Evolutionary conservation across 805 yeast species (phyloP), one percentile per base, ranked within the genome.

Genomic region (Metschnikowia colocasiae): DNA sequence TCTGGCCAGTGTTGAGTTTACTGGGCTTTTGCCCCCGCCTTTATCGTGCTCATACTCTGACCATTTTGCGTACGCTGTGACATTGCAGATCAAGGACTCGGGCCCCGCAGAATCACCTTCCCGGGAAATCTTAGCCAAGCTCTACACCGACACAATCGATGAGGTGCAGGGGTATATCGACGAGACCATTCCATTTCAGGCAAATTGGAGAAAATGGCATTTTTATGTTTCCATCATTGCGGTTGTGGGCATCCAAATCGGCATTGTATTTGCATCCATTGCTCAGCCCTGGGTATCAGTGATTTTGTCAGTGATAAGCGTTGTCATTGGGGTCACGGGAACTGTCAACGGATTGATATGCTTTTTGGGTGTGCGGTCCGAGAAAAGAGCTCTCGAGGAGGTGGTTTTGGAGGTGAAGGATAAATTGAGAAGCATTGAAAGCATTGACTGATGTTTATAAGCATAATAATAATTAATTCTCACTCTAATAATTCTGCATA

Each of bases 11-110:
- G 97, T 90, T 1, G 75, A 74, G 25, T 91, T 94, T 59, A 82
- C 89, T 1, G 96, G 87, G 39, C 59, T 63, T 19, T 67, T 87
- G 7, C 84, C 86, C 0, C 74, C 69, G 1, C 72, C 87, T 1
- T 54, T 47, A 12, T 48, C 60, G 30, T 69, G 95, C 23, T 85
- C 95, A 3, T 83, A 79, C 52, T 88, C 97, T 0, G 99, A 94
- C 61, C 99, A 94, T 69, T 94, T 94, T 73, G 99, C 92, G 0
- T 87, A 85, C 57, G 54, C 59, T 42, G 66, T 67, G n/a, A 65
- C 67, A 46, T 51, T 71, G 5, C 32, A 40, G 18, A 43, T 71
- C 27, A 39, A 41, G 26, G 51, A 51, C 18, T 39, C 31, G 10
- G 38, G 39, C 9, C 30, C 55, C 3, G n/a, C 27, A 8, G 39